Evolutionary conservation across 306 rosid genomes (phyloP), one percentile per base, ranked within the genome.

Genomic region (Prunus dulcis): DNA sequence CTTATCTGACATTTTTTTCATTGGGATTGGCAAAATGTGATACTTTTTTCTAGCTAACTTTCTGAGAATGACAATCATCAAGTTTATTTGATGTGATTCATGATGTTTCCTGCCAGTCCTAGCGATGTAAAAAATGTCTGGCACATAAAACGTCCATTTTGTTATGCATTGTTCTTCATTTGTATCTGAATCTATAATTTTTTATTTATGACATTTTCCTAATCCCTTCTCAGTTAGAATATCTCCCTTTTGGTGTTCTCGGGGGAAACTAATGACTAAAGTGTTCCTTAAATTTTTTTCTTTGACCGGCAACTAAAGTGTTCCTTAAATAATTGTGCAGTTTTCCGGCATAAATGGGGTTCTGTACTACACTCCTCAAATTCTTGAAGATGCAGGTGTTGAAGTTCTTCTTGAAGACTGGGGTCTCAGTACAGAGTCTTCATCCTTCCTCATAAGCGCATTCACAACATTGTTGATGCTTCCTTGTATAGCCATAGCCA

Each of bases 331-430:
- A 51, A 45, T 25, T 74, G 22, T 60, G 74, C 87, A 91, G 97
- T 87, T 91, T 81, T 89, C 97, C 6, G 97, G 97, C 73, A 91
- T 91, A 64, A 91, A 89, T 38, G 97, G 97, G 64, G 97, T 91
- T 83, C 87, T 91, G 20, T 91, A 91, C 85, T 91, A 91, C 89
- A 91, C 97, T 52, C 97, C 97, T 84, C 90, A 88, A 85, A 91
- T 91, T 85, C 95, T 91, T 70, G 90, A 89, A 77, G 84, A 91
- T 32, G 97, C 97, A 9, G 97, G 97, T 25, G 97, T 89, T 43
- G 92, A 69, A 57, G 93, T 88, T 80, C 91, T 91, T 57, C 97
- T 91, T 62, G n/a, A 82, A 77, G 60, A 82, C 76, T 3, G 86
- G 27, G 95, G 97, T 64, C 62, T 91, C 80, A 71, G 90, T 72